phyloP scores from a whole-genome alignment of 768 basidiomycete genomes.

The Pleurotus platypus region DNA sequence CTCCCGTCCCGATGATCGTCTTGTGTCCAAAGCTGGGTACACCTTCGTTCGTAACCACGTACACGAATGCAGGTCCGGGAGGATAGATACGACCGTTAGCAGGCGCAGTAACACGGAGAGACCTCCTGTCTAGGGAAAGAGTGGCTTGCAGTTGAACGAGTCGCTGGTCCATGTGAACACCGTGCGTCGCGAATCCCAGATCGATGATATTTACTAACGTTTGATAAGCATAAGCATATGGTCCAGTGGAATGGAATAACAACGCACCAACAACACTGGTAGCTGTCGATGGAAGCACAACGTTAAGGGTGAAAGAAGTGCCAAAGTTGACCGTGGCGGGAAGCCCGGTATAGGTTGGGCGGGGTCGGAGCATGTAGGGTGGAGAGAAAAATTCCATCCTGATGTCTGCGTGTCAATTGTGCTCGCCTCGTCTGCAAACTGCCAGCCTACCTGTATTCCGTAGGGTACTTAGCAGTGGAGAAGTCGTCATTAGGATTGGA shows the following conservation, averaged over 20 bases:
- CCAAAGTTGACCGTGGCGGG: slow-evolving; percentile 35
- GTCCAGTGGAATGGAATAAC: background rate
- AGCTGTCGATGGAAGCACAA: slow-evolving; percentile 26
- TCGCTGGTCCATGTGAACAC: slow-evolving; percentile 35
- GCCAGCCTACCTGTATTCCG: slow-evolving; percentile 27
- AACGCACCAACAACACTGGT: slow-evolving; percentile 24
- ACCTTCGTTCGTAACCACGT: slow-evolving; percentile 32
- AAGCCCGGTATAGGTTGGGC: slow-evolving; percentile 29
- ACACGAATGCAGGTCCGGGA: slow-evolving; percentile 33
- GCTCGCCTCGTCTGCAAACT: background rate
- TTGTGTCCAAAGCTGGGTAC: slow-evolving; percentile 26
- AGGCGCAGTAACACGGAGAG: slow-evolving; percentile 29
- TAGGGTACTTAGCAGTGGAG: slow-evolving; percentile 16
- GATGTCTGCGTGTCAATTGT: background rate
- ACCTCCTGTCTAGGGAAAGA: slow-evolving; percentile 25
- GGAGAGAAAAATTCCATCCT: slow-evolving; percentile 39
- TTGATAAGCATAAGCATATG: background rate
- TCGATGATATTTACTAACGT: slow-evolving; percentile 34
- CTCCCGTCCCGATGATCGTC: slow-evolving; percentile 34
- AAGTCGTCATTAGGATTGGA: slow-evolving; percentile 41
- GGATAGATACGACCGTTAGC: slow-evolving; percentile 34
- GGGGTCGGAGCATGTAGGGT: slow-evolving; percentile 33
- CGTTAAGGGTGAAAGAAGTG: slow-evolving; percentile 27
- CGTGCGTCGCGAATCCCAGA: slow-evolving; percentile 39
- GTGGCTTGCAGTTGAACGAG: slow-evolving; percentile 32